Conservation (phyloP, 257 asterid species). For the Scutellaria galericulata region DNA sequence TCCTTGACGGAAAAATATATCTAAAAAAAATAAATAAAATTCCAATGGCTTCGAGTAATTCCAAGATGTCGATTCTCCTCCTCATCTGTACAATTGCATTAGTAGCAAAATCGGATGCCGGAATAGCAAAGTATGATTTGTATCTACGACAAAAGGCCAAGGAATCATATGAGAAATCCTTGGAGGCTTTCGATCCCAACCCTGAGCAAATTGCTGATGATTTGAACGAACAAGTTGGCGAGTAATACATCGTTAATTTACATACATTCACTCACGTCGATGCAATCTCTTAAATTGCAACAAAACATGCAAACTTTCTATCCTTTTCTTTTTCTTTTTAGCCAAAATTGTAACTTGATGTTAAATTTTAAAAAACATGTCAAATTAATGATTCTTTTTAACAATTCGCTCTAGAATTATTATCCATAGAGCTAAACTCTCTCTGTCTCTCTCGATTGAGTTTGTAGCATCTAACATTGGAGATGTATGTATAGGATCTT, state of each 20-base stretch:
- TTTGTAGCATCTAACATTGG: neutral
- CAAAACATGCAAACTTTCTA: no score
- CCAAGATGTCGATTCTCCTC: conserved; percentile 23
- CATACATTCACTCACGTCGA: neutral
- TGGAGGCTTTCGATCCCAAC: conserved; percentile 55
- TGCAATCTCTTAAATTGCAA: no score
- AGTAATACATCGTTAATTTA: conserved; percentile 43
- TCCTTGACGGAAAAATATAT: neutral
- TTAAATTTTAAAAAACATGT: no score
- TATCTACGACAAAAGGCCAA: conserved; percentile 49
- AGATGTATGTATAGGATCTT: conserved; percentile 42
- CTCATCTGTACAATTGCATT: conserved; percentile 27
- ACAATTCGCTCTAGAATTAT: no score
- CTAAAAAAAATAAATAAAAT: neutral
- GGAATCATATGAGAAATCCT: conserved; percentile 52
- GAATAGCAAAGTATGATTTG: conserved; percentile 56
- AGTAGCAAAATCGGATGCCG: conserved; percentile 44
- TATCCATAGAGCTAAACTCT: no score
- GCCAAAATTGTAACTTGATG: no score
- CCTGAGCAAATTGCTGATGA: conserved; percentile 57
- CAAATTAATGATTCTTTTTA: no score
- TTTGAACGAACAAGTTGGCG: conserved; percentile 62
- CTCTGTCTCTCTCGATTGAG: neutral
- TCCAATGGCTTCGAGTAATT: conserved; percentile 31
- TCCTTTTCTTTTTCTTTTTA: no score